Percentiles rank a stretch among this genome's conserved stretches.
These are phyloP conservation scores for Camelina laxa DNA, from an alignment of 345 rosid genomes.

Conservation along the genomic window DNA sequence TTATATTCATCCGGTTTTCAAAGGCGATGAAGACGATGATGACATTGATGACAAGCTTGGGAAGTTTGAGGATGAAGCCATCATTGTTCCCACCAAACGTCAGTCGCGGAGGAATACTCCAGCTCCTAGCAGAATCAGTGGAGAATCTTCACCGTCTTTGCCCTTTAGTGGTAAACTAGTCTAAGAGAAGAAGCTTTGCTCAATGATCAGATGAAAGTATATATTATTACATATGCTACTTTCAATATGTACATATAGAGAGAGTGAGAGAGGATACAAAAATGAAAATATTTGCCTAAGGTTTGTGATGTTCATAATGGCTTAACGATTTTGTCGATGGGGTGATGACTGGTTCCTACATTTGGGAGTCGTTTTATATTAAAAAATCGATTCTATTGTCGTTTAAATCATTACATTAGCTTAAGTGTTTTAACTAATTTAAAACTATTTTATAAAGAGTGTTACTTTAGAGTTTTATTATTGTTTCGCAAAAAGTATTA, in stretches of 20 bases:
- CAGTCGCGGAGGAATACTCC: conserved; percentile 64
- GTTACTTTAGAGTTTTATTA: too few relatives aligned
- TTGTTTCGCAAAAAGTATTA: too few relatives aligned
- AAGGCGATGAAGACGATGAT: conserved; percentile 52
- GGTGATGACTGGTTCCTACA: background rate
- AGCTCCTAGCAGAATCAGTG: conserved; percentile 55
- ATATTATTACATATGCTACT: conserved; percentile 14
- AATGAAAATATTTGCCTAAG: background rate
- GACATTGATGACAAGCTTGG: conserved; percentile 40
- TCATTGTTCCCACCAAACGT: conserved; percentile 76
- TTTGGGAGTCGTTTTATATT: conserved; percentile 16
- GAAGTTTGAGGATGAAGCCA: conserved; percentile 56
- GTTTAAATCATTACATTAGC: background rate
- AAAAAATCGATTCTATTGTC: conserved; percentile 3
- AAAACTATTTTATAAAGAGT: too few relatives aligned
- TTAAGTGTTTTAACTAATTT: background rate
- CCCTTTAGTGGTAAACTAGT: conserved; percentile 40
- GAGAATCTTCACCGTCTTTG: conserved; percentile 50
- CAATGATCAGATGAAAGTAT: conserved; percentile 6
- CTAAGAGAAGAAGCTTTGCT: conserved; percentile 27
- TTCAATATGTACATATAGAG: conserved; percentile 34
- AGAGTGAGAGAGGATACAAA: background rate
- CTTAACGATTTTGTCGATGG: background rate
- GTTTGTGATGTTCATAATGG: conserved; percentile 21
- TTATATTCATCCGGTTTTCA: conserved; percentile 82